phyloP scores from a whole-genome alignment of 1,284 basidiomycete genomes.

The Fistulinella cinereoalba region DNA sequence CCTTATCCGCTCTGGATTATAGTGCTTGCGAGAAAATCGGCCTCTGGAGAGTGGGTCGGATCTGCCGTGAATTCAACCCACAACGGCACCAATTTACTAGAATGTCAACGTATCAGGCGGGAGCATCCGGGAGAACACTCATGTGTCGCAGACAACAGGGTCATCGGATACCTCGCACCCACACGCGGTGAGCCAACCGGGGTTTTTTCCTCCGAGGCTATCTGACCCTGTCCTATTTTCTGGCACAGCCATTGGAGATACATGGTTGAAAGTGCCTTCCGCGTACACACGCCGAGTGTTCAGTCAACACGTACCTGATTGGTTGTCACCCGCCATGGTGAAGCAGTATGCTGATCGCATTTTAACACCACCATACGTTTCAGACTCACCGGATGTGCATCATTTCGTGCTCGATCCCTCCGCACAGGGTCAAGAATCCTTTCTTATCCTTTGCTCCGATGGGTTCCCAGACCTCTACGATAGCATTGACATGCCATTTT shows the following conservation, averaged over 20 bases:
- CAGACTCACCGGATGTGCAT: conserved; percentile 48
- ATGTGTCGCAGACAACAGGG: conserved; percentile 49
- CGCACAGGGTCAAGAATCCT: conserved; percentile 21
- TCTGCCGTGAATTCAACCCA: conserved; percentile 51
- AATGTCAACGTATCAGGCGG: conserved; percentile 45
- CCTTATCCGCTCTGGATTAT: conserved; percentile 13
- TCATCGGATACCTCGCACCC: conserved; percentile 63
- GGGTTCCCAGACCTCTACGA: conserved; percentile 55
- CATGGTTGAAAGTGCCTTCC: conserved; percentile 58
- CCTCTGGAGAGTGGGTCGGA: conserved; percentile 41
- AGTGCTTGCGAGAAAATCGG: conserved; percentile 49
- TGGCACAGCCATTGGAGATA: conserved; percentile 57
- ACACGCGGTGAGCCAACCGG: conserved; percentile 51
- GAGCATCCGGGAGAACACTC: conserved; percentile 57
- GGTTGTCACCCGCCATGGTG: conserved; percentile 40
- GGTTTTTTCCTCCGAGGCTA: conserved; percentile 1
- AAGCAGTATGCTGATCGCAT: conserved; percentile 46
- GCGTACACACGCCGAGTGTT: conserved; percentile 56
- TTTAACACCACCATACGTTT: conserved; percentile 59
- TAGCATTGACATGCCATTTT: conserved; percentile 32
- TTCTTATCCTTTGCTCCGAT: conserved; percentile 55
- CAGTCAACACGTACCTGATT: conserved; percentile 46
- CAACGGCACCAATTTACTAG: conserved; percentile 49
- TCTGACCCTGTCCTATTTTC: conserved; percentile 22
- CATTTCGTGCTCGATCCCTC: conserved; percentile 37